A percentile compares a stretch with the other conserved stretches of the same genome.
These are phyloP conservation scores for Eucalyptus shirleyi DNA, from an alignment of 345 rosid genomes.

Conservation along the genomic window DNA sequence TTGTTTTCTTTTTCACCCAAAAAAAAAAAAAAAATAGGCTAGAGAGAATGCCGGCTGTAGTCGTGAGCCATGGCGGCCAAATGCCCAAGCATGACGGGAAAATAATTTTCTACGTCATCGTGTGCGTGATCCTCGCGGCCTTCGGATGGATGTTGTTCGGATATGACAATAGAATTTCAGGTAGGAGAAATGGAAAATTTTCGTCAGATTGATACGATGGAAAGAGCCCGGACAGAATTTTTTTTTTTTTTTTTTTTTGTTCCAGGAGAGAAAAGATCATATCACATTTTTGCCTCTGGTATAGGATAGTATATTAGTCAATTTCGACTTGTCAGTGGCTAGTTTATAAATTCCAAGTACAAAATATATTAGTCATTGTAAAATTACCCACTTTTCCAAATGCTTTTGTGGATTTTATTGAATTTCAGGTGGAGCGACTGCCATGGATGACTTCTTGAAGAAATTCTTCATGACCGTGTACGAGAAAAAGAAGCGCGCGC, in stretches of 20 bases:
- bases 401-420: neutral
- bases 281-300: neutral
- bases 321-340: neutral
- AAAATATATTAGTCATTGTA: neutral
- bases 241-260: too few relatives aligned
- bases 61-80: neutral
- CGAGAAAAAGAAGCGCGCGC: neutral
- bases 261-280: neutral
- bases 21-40: neutral
- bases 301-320: neutral
- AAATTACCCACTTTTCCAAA: neutral
- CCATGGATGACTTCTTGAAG: conserved; percentile 8
- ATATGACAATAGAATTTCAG: conserved; percentile 29
- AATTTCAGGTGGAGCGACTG: conserved; percentile 4
- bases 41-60: conserved; percentile 19
- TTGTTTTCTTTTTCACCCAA: neutral
- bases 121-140: conserved; percentile 33
- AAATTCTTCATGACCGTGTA: conserved; percentile 1
- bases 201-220: neutral
- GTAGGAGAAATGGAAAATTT: neutral
- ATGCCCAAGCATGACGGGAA: conserved; percentile 26
- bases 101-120: conserved; percentile 9
- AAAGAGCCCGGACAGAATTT: neutral
- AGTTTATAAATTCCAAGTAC: neutral
- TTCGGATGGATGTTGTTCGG: conserved; percentile 34